These are phyloP conservation scores for Ophiobolus disseminans DNA, from an alignment of 2,329 filamentous ascomycete genomes.

Conservation along the genomic window DNA sequence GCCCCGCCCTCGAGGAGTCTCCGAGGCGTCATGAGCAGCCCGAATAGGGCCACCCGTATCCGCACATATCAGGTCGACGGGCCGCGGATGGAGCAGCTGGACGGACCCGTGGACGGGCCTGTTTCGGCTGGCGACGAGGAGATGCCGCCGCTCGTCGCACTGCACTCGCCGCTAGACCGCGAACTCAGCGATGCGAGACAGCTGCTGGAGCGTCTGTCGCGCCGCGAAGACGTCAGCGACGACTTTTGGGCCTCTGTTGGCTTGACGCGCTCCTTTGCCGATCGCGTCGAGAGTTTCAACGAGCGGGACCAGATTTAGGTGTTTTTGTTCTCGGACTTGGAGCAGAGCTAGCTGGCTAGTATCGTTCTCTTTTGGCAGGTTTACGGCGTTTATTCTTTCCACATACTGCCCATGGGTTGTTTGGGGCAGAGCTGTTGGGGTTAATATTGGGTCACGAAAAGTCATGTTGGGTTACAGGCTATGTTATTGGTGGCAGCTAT, in stretches of 20 bases:
- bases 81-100: constrained; percentile 19
- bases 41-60: neutral
- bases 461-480: constrained; percentile 4
- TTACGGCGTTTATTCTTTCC: neutral
- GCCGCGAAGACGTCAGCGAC: constrained; percentile 78
- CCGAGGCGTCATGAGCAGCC: constrained; percentile 4
- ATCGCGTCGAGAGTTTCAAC: constrained; percentile 45
- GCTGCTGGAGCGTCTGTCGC: constrained; percentile 73
- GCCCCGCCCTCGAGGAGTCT: constrained; percentile 3
- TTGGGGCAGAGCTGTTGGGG: neutral
- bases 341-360: constrained; percentile 16
- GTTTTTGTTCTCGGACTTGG: constrained; percentile 3
- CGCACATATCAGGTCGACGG: neutral
- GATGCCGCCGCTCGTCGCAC: constrained; percentile 9
- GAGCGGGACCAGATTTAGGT: constrained; percentile 40
- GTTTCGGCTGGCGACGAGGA: constrained; percentile 28
- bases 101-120: constrained; percentile 27
- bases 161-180: constrained; percentile 33
- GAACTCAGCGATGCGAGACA: constrained; percentile 71
- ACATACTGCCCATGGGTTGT: too few relatives aligned
- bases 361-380: neutral
- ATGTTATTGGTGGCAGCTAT: neutral
- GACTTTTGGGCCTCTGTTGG: constrained; percentile 73
- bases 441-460: constrained; percentile 10
- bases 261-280: constrained; percentile 43